These are phyloP conservation scores for Aspergillus sp. DNA, from an alignment of 2,329 filamentous ascomycete genomes.

Conservation along the genomic window DNA sequence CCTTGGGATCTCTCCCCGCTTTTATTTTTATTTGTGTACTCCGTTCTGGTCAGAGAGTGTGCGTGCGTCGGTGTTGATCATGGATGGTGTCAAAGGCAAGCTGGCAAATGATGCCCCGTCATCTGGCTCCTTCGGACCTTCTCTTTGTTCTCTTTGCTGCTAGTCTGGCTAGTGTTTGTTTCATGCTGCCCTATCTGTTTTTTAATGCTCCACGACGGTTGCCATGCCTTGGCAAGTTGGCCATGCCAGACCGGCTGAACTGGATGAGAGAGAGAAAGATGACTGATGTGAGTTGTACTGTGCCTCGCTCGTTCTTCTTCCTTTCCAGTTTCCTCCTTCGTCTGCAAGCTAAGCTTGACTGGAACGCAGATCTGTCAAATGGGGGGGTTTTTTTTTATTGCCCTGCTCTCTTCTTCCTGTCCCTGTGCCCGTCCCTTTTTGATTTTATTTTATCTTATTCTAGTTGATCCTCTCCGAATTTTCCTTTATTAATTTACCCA, in stretches of 20 bases:
- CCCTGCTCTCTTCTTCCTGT: background rate
- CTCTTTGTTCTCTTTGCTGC: constrained; percentile 13
- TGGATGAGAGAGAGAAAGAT: background rate
- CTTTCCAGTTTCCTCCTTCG: constrained; percentile 8
- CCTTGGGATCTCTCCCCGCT: constrained; percentile 6
- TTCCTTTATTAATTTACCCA: constrained; percentile 9
- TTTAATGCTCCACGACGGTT: background rate
- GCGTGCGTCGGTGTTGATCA: constrained; percentile 11
- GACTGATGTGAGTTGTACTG: constrained; percentile 11
- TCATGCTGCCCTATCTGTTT: constrained; percentile 12
- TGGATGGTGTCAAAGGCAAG: constrained; percentile 16
- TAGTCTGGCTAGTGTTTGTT: constrained; percentile 22
- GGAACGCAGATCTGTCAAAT: constrained; percentile 25
- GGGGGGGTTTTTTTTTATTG: constrained; percentile 13
- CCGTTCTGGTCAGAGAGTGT: background rate
- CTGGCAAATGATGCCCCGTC: constrained; percentile 11
- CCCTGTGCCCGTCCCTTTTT: background rate
- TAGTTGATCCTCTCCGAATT: background rate
- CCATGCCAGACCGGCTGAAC: background rate
- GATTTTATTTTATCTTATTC: background rate
- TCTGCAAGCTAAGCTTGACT: constrained; percentile 26
- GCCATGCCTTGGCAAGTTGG: background rate
- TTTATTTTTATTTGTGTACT: background rate
- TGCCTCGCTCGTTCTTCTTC: background rate
- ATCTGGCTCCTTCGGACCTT: background rate